Evolutionary conservation across 768 basidiomycete genomes (phyloP).

Genomic region (Piloderma croceum): DNA sequence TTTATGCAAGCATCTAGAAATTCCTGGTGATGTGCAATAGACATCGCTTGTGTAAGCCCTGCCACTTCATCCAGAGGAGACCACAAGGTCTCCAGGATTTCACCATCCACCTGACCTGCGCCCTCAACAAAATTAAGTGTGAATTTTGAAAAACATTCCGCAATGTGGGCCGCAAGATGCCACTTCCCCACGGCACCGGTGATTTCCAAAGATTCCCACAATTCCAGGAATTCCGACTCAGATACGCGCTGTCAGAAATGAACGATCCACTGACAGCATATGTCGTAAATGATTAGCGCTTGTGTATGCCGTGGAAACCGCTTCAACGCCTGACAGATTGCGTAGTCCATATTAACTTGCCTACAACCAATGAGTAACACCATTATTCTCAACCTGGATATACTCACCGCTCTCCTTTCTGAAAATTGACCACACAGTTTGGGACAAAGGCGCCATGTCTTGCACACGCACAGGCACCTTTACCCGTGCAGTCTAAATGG

Average conservation of each 20-base stretch:
- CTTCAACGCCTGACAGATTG: conserved; percentile 11
- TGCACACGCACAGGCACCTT: conserved; percentile 14
- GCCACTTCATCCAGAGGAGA: conserved; percentile 22
- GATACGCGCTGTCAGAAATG: no score
- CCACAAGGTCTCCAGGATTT: no score
- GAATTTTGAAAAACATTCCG: conserved; percentile 19
- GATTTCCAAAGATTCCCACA: conserved; percentile 6
- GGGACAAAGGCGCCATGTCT: conserved; percentile 17
- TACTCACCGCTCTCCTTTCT: no score
- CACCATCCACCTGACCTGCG: conserved; percentile 22
- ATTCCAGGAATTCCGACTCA: neutral
- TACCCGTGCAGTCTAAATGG: no score
- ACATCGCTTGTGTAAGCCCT: conserved; percentile 16
- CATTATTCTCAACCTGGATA: conserved; percentile 1
- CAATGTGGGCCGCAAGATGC: no score
- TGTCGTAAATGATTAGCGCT: no score
- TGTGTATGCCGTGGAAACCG: no score
- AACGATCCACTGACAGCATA: no score
- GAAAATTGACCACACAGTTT: conserved; percentile 17
- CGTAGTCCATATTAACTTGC: conserved; percentile 23
- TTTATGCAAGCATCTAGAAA: no score
- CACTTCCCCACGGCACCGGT: conserved; percentile 21
- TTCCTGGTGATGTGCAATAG: no score
- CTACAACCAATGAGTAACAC: neutral
- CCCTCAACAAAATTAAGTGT: conserved; percentile 23